Conservation (phyloP, 768 basidiomycete genomes). For the Tricholoma terreum region DNA sequence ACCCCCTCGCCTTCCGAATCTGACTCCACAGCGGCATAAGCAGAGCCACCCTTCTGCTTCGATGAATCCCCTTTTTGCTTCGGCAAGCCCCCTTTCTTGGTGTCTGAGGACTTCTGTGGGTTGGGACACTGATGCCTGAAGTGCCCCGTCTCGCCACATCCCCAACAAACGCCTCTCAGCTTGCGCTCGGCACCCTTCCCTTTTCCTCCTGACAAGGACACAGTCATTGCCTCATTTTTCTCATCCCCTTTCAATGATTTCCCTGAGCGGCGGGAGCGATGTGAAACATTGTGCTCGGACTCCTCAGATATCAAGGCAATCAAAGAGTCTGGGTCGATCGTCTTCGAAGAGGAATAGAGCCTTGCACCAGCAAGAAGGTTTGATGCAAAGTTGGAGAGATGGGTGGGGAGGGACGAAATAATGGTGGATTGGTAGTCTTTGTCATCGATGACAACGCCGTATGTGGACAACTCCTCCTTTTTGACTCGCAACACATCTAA, state of each 20-base stretch:
- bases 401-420: slow-evolving; percentile 22
- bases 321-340: neutral
- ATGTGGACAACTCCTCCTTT: slow-evolving; percentile 21
- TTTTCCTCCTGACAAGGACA: neutral
- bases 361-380: neutral
- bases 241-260: neutral
- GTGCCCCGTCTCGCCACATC: neutral
- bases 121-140: too few relatives aligned
- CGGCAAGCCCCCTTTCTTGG: neutral
- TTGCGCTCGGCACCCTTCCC: too few relatives aligned
- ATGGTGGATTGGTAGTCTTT: slow-evolving; percentile 26
- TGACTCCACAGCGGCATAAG: neutral
- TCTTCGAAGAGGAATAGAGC: neutral
- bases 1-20: too few relatives aligned
- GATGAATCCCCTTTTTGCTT: neutral
- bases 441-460: slow-evolving; percentile 22
- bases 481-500: too few relatives aligned
- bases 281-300: too few relatives aligned
- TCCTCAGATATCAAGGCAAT: neutral
- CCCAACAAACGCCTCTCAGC: too few relatives aligned
- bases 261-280: too few relatives aligned
- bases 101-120: neutral
- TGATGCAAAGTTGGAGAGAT: neutral
- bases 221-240: neutral
- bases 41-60: neutral